Conservation (phyloP, 2,329 filamentous ascomycete species). For the Diplodia seriata region DNA sequence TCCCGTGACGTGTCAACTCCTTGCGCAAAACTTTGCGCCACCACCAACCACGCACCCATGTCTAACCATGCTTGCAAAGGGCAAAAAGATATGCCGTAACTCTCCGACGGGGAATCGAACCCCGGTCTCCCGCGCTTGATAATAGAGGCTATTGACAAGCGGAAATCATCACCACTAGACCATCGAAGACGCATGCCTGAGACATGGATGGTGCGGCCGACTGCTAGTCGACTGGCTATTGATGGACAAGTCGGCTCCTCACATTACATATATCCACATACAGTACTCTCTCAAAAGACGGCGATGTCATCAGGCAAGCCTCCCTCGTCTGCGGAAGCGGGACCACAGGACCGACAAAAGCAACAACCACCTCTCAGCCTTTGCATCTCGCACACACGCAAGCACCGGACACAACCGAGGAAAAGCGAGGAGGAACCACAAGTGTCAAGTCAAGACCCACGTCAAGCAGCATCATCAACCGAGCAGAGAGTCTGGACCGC, state of each 20-base stretch:
- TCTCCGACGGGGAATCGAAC: constrained; percentile 14
- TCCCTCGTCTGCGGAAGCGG: constrained; percentile 9
- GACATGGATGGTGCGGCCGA: not conserved
- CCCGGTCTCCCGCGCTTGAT: constrained; percentile 18
- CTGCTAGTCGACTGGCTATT: not conserved
- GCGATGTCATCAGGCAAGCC: not conserved
- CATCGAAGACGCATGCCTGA: not conserved
- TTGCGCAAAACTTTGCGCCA: not conserved
- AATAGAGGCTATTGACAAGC: not conserved
- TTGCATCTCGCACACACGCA: not conserved
- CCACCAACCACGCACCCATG: no score
- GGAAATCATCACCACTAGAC: constrained; percentile 28
- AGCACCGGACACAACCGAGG: not conserved
- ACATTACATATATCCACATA: no score
- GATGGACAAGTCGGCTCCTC: not conserved
- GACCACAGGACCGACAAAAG: constrained; percentile 11
- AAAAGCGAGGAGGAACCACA: not conserved
- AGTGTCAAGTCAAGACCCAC: no score
- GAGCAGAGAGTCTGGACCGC: constrained; percentile 21
- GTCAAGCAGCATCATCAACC: not conserved
- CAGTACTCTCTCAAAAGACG: no score
- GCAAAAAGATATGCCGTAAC: not conserved
- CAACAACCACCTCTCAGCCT: not conserved
- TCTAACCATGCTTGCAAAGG: no score
- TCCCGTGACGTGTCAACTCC: not conserved